Percentiles rank a stretch among this genome's conserved stretches.
Evolutionary conservation across 116 monocot genomes (phyloP).

Genomic region (Phalaenopsis hybrid): DNA sequence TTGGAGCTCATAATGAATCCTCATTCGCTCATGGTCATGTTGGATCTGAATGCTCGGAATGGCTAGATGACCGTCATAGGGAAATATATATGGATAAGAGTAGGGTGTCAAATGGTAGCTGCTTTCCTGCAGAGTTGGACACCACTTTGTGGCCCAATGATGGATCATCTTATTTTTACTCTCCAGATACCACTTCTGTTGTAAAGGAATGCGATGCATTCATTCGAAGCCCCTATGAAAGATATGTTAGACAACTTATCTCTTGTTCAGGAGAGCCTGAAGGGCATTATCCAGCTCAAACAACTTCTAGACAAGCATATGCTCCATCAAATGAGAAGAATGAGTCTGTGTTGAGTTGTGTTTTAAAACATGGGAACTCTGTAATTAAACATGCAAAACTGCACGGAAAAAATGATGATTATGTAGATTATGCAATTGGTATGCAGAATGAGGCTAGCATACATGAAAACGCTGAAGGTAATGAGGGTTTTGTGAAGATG

Average conservation of each 20-base stretch:
- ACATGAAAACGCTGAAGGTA: slow-evolving; percentile 15
- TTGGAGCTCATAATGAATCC: slow-evolving; percentile 13
- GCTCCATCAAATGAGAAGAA: slow-evolving; percentile 11
- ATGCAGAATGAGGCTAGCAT: slow-evolving; percentile 5
- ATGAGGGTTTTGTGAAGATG: slow-evolving; percentile 4
- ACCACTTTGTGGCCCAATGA: slow-evolving; percentile 9
- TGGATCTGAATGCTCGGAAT: slow-evolving; percentile 14
- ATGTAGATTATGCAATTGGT: slow-evolving; percentile 4
- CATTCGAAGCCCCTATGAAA: slow-evolving; percentile 18
- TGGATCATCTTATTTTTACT: slow-evolving; percentile 14
- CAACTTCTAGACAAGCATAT: slow-evolving; percentile 1
- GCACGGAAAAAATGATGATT: slow-evolving; percentile 8
- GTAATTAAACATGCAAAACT: slow-evolving; percentile 9
- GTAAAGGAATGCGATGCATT: slow-evolving; percentile 8
- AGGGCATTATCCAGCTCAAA: slow-evolving; percentile 16
- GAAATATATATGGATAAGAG: slow-evolving; percentile 7
- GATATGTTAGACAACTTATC: slow-evolving; percentile 29
- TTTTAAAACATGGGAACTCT: background rate
- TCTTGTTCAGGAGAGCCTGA: slow-evolving; percentile 16
- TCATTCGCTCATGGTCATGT: background rate
- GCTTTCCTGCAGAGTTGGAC: background rate
- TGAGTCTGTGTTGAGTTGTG: background rate
- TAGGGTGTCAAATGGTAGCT: background rate
- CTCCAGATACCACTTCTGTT: slow-evolving; percentile 3
- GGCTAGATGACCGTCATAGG: slow-evolving; percentile 9